A percentile compares a stretch with the other conserved stretches of the same genome.
phyloP scores from a whole-genome alignment of 768 basidiomycete genomes.

The Leccinum disarticulatum region DNA sequence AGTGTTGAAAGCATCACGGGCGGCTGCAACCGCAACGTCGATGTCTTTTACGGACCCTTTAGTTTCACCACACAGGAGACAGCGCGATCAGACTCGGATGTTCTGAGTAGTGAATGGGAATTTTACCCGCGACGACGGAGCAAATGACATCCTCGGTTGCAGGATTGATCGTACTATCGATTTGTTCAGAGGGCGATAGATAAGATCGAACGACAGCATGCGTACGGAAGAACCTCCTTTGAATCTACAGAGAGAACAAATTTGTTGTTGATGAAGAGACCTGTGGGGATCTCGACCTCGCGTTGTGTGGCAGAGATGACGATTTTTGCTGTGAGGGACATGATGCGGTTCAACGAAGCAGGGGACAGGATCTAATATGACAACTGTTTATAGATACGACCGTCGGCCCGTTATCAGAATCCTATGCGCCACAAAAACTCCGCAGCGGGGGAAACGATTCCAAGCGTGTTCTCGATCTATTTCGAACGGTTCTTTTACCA shows the following conservation, averaged over 20 bases:
- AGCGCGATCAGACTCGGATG: not conserved
- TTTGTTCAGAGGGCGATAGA: slow-evolving; percentile 16
- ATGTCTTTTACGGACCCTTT: slow-evolving; percentile 73
- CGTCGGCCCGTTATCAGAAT: slow-evolving; percentile 6
- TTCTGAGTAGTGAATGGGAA: not conserved
- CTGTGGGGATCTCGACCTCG: slow-evolving; percentile 67
- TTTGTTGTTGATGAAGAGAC: slow-evolving; percentile 90
- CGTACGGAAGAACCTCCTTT: slow-evolving; percentile 61
- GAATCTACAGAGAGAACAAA: slow-evolving; percentile 79
- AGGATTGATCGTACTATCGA: slow-evolving; percentile 69
- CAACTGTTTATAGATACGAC: slow-evolving; percentile 11
- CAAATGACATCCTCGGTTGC: slow-evolving; percentile 75
- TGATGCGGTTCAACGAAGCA: slow-evolving; percentile 39
- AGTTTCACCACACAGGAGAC: slow-evolving; percentile 1
- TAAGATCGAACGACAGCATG: slow-evolving; percentile 9
- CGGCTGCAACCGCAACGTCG: slow-evolving; percentile 80
- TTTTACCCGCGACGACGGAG: slow-evolving; percentile 60
- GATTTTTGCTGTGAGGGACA: slow-evolving; percentile 46
- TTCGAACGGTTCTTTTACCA: not conserved
- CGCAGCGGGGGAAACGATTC: not conserved
- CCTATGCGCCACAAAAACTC: slow-evolving; percentile 7
- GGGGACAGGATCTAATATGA: not conserved
- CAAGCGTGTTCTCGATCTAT: not conserved
- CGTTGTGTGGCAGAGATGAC: slow-evolving; percentile 44
- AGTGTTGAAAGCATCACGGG: slow-evolving; percentile 77